Evolutionary conservation across 768 basidiomycete genomes (phyloP), one percentile per base, ranked within the genome.

Genomic region (Scleroderma citrinum): DNA sequence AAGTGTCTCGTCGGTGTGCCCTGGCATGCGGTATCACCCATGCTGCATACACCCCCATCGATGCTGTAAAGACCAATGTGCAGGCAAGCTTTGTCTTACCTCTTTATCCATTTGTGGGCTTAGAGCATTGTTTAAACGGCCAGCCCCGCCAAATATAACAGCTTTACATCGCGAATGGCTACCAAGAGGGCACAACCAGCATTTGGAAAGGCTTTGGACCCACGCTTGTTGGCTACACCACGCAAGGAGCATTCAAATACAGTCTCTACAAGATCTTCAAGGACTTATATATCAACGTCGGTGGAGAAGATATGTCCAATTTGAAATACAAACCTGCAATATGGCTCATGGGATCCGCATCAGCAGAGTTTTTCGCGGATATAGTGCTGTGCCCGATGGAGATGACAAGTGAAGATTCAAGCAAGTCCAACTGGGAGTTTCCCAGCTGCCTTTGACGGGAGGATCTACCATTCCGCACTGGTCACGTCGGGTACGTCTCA

Each of bases 261-360:
- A 94, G 94, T 74, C 88, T 94, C 68, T 96, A 96, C 69, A 93
- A 97, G 72, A 67, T 87, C 63, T 97, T 94, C 87, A 97, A 95
- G 78, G 93, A 96, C 68, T 50, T 65, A 55, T 94, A 93, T 80
- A 82, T 82, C 77, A 93, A 93, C 78, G 63, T 85, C 56, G 84
- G 90, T 54, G 93, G 93, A 45, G 84, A 94, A 69, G 88, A 92
- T 65, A 71, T 78, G 36, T 66, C 87, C 20, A 69, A 77, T n/a
- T n/a, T n/a, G 48, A 83, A 90, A 59, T 91, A 89, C 81, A 90
- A 90, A 74, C 84, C 86, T 55, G 76, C 77, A 50, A 92, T 97
- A 72, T 96, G 93, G 90, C 82, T 93, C 56, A 91, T 83, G 21
- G 90, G 89, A 66, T 94, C 93, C 50, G 93, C 90, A 48, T 92